Conservation (phyloP, 768 basidiomycete species). For the Termitomyces titanicus region DNA sequence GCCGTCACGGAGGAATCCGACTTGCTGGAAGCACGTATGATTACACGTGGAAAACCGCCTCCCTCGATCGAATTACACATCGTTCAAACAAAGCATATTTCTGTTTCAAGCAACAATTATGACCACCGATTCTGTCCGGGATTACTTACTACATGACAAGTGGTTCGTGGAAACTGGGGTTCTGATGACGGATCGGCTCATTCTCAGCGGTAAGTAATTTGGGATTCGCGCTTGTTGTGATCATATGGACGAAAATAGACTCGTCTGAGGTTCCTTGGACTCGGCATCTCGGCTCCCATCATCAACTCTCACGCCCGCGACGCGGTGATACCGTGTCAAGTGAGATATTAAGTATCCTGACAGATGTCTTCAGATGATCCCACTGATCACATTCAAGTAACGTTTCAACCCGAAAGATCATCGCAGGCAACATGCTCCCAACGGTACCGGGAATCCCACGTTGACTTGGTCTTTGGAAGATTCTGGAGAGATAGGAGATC, state of each 20-base stretch:
- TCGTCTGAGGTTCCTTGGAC: constrained; percentile 4
- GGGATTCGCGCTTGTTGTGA: constrained; percentile 14
- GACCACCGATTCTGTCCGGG: constrained; percentile 16
- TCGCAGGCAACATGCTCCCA: constrained; percentile 12
- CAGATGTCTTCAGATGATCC: constrained; percentile 5
- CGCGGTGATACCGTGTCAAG: constrained; percentile 8
- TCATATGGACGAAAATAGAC: constrained; percentile 8
- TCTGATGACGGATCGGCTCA: constrained; percentile 12
- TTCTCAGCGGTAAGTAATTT: constrained; percentile 4
- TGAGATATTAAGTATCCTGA: constrained; percentile 3
- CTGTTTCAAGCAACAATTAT: constrained; percentile 16
- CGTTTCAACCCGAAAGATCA: constrained; percentile 4
- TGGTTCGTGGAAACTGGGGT: constrained; percentile 20
- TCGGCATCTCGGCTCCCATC: constrained; percentile 10
- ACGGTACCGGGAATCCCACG: constrained; percentile 27
- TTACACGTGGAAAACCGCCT: constrained; percentile 17
- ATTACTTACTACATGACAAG: constrained; percentile 8
- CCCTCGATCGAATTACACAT: constrained; percentile 15
- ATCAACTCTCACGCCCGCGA: constrained; percentile 7
- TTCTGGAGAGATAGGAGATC: background rate
- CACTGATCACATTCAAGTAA: background rate
- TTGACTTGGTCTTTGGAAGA: constrained; percentile 18
- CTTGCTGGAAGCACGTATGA: constrained; percentile 9
- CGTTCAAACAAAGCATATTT: constrained; percentile 11
- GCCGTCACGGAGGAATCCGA: constrained; percentile 14